Evolutionary conservation across 371 early-diverging fungal genomes (phyloP), one percentile per base, ranked within the genome.

Genomic region (Mortierella sp.): DNA sequence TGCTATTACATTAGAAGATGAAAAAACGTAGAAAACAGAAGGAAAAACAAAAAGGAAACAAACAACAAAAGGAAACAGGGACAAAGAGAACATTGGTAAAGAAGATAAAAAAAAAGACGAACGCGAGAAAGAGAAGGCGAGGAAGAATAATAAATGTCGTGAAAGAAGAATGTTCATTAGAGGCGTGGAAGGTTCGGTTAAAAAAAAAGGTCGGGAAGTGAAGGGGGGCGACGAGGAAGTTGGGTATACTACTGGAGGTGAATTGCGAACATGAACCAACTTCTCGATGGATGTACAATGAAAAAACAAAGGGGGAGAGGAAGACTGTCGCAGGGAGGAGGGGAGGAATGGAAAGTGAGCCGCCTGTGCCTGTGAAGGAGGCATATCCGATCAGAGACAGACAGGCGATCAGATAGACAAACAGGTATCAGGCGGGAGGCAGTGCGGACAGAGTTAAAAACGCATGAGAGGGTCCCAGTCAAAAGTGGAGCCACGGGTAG

Each of bases 201-300:
- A 52, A 26, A 29, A 26, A 31, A 53, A 13, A 7, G 48, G 48
- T 9, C 2, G 4, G 31, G 26, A 31, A 29, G 11, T 24, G 24
- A 24, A 24, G 50, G 52, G 52, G 11, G n/a, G 52, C 47, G 47
- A 47, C 19, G 50, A 50, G 10, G 1, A 13, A 31, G 34, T 31
- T 58, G 34, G 29, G 58, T 58, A 34, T 58, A 34, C 58, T 19
- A 14, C 7, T 13, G 19, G 29, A 14, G 58, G 34, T 58, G 58
- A 58, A 58, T 58, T 58, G 19, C 58, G 19, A 58, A 58, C 58
- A 58, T 58, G 58, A 34, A 34, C 58, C 34, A 58, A 58, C 58
- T 34, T 19, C 31, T 31, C 58, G 58, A 58, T 58, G 58, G 58
- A 29, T 58, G 58, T 58, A 34, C 34, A 58, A 19, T 31, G 34